Conservation (phyloP, 257 asterid species). For the Solanum acaule region DNA sequence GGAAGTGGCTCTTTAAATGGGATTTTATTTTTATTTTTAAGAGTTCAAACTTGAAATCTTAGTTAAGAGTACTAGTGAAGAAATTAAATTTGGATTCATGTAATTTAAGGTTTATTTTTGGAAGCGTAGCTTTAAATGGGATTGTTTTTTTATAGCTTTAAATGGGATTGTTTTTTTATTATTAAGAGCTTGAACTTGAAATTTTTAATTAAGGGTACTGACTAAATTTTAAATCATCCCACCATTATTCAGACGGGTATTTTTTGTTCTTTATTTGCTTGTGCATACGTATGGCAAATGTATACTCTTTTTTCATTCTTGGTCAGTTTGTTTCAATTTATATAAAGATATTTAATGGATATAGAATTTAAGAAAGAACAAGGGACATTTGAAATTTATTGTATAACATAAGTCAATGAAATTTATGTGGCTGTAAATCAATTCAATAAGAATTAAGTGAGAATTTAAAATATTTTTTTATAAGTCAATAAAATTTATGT, state of each 20-base stretch:
- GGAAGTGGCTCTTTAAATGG: neutral
- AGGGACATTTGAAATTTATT: no score
- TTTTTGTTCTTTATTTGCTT: neutral
- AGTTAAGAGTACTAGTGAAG: no score
- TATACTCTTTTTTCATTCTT: neutral
- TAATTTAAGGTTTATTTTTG: neutral
- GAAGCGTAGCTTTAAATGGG: rapidly evolving
- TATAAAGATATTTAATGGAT: no score
- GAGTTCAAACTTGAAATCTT: rapidly evolving
- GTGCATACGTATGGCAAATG: neutral
- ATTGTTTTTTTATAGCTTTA: no score
- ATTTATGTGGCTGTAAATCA: no score
- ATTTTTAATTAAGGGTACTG: neutral
- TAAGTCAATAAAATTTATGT: neutral
- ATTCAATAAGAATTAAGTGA: neutral
- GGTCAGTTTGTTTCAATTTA: neutral
- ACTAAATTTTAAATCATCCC: no score
- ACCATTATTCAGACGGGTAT: neutral
- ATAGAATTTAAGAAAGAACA: neutral
- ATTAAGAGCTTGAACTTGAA: no score
- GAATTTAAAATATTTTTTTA: neutral
- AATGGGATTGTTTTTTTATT: no score
- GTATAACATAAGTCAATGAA: neutral
- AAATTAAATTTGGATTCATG: neutral
- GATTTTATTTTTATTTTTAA: no score